These are phyloP conservation scores for Annulohypoxylon bovei DNA, from an alignment of 495 filamentous ascomycete genomes.

Conservation along the genomic window DNA sequence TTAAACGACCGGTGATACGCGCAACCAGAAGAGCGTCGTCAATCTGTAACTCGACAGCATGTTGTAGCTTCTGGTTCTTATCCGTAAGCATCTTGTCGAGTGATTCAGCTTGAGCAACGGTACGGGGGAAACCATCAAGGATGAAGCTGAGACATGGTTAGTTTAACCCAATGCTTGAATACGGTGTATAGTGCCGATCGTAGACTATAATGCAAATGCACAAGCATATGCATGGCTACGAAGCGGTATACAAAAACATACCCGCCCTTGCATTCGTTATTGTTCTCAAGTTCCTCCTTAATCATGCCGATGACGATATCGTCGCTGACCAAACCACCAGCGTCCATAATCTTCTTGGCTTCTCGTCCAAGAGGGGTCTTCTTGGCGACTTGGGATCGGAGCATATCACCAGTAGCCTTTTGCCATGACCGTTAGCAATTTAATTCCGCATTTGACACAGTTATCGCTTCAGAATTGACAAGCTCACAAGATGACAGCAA, in stretches of 20 bases:
- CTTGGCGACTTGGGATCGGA: conserved; percentile 97
- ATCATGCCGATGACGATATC: conserved; percentile 99
- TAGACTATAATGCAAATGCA: neutral
- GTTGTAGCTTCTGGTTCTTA: conserved; percentile 82
- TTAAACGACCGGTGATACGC: conserved; percentile 93
- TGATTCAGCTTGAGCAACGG: conserved; percentile 91
- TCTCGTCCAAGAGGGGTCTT: conserved; percentile 94
- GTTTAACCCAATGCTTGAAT: neutral
- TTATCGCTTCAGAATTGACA: conserved; percentile 35
- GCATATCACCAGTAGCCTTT: conserved; percentile 99
- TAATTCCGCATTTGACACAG: neutral
- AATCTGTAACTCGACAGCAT: conserved; percentile 96
- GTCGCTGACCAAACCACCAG: conserved; percentile 95
- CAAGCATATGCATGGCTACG: neutral
- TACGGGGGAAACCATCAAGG: conserved; percentile 97
- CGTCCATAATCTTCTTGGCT: conserved; percentile 99
- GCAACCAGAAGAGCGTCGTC: conserved; percentile 92
- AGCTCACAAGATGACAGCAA: conserved; percentile 91
- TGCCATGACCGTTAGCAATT: conserved; percentile 24
- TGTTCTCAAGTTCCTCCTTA: conserved; percentile 92
- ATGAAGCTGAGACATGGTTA: conserved; percentile 77
- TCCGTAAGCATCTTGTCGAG: conserved; percentile 88
- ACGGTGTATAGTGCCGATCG: neutral
- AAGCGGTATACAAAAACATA: conserved; percentile 56
- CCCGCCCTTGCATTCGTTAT: conserved; percentile 96